A percentile compares a stretch with the other conserved stretches of the same genome.
Conservation (phyloP, 768 basidiomycete genomes). For the Collybiopsis luxurians region DNA sequence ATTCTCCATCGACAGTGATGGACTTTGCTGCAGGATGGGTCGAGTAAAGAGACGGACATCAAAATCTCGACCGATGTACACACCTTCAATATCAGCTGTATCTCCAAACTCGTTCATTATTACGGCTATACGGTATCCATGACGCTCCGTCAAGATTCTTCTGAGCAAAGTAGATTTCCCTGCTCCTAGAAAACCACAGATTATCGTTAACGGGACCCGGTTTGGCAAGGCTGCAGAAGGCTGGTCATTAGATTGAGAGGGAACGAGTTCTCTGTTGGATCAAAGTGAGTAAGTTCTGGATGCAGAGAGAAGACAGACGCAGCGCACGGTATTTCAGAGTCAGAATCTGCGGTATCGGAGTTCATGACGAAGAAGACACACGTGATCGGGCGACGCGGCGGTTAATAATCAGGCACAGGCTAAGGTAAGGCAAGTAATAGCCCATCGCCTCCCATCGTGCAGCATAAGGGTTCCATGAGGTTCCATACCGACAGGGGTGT, state of each 20-base stretch:
- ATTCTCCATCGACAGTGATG: slow-evolving; percentile 72
- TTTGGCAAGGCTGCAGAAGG: background rate
- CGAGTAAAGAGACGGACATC: slow-evolving; percentile 51
- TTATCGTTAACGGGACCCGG: slow-evolving; percentile 84
- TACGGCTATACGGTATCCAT: slow-evolving; percentile 95
- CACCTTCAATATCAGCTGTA: slow-evolving; percentile 47
- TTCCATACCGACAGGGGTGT: too few species aligned
- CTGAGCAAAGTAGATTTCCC: slow-evolving; percentile 93
- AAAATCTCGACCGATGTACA: slow-evolving; percentile 38
- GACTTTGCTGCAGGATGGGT: slow-evolving; percentile 60
- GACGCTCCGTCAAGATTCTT: slow-evolving; percentile 87
- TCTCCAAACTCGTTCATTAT: slow-evolving; percentile 99
- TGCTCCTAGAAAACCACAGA: slow-evolving; percentile 92
- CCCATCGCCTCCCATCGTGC: too few species aligned
- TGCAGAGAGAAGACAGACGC: slow-evolving; percentile 4
- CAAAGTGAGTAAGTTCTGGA: slow-evolving; percentile 11
- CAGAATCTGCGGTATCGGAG: slow-evolving; percentile 15
- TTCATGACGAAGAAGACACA: too few species aligned
- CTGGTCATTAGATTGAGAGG: slow-evolving; percentile 21
- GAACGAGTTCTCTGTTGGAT: slow-evolving; percentile 13
- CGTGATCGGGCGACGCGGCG: too few species aligned
- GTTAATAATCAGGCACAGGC: too few species aligned
- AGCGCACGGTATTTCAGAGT: slow-evolving; percentile 55
- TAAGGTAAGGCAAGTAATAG: too few species aligned
- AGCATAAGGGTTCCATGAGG: too few species aligned